These are phyloP conservation scores for Alternaria sp. DNA, from an alignment of 2,329 filamentous ascomycete species.

Conservation along the genomic window DNA sequence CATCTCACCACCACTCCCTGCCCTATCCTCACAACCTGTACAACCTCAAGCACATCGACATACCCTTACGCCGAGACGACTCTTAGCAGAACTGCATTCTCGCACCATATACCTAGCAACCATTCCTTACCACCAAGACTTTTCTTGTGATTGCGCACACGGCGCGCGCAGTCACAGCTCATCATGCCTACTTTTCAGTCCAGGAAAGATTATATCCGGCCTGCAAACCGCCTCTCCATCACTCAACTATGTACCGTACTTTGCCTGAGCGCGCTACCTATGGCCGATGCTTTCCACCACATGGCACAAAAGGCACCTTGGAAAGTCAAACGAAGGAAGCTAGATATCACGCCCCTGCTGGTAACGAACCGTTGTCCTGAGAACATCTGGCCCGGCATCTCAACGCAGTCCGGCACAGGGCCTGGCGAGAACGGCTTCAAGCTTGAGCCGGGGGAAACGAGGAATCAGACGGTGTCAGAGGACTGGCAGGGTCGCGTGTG, in stretches of 20 bases:
- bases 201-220: conserved; percentile 15
- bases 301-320: conserved; percentile 45
- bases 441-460: conserved; percentile 66
- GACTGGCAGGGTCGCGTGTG: conserved; percentile 85
- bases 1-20: conserved; percentile 10
- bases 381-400: conserved; percentile 78
- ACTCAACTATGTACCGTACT: conserved; percentile 35
- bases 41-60: conserved; percentile 6
- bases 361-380: conserved; percentile 76
- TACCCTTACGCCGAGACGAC: conserved; percentile 22
- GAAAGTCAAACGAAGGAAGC: conserved; percentile 42
- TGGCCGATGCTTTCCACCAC: conserved; percentile 44
- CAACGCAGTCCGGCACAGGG: conserved; percentile 74
- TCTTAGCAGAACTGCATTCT: conserved; percentile 28
- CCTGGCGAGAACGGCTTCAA: conserved; percentile 74
- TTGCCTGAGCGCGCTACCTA: conserved; percentile 33
- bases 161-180: conserved; percentile 21
- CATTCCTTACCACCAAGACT: conserved; percentile 18
- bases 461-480: conserved; percentile 69
- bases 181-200: conserved; percentile 31
- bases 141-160: conserved; percentile 23
- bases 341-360: conserved; percentile 63
- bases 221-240: conserved; percentile 21
- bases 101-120: conserved; percentile 21
- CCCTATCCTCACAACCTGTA: conserved; percentile 1